Evolutionary conservation across 176 grass and related monocot genomes (phyloP), one percentile per base, ranked within the genome.

Genomic region (Juncus inflexus): DNA sequence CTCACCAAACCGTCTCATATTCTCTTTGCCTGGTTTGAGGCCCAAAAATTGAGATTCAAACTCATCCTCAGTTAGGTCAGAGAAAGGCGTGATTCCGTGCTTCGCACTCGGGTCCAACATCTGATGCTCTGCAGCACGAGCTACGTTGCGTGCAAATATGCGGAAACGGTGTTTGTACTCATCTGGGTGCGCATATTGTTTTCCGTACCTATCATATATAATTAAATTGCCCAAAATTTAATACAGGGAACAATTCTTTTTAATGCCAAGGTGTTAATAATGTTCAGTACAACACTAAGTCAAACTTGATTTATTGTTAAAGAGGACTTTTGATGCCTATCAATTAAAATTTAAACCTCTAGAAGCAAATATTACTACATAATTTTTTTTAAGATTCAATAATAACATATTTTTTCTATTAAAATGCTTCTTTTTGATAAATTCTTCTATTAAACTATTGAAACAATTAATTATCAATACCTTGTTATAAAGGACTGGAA

Each of bases 31-130:
- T 4, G 69, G 6, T 37, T 9, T 12, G 15, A 95, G 61, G 60
- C 91, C 91, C 4, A 80, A 80, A 58, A 87, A 62, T 6, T 67
- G 71, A 45, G 60, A 59, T 78, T 87, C 83, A 75, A 96, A 96
- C 73, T 96, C 91, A 49, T 78, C 84, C 58, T 71, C 65, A 10
- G 87, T 90, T 52, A 96, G 83, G 78, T 96, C 91, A 49, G 84
- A 96, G 79, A 96, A 96, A 13, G 81, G 91, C 16, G 87, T 90
- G 56, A 90, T 64, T 2, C 91, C 87, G 73, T 96, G 91, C 19
- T 75, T 68, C 42, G 91, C 91, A 4, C 60, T 66, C 3, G 87
- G 91, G 62, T 96, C 91, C 35, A 96, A 69, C 54, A 64, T 56
- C 78, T 96, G 84, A 76, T 96, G 91, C 58, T 80, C 87, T 35